Conservation (phyloP, 2,329 filamentous ascomycete species). For the Conoideocrella luteorostrata region DNA sequence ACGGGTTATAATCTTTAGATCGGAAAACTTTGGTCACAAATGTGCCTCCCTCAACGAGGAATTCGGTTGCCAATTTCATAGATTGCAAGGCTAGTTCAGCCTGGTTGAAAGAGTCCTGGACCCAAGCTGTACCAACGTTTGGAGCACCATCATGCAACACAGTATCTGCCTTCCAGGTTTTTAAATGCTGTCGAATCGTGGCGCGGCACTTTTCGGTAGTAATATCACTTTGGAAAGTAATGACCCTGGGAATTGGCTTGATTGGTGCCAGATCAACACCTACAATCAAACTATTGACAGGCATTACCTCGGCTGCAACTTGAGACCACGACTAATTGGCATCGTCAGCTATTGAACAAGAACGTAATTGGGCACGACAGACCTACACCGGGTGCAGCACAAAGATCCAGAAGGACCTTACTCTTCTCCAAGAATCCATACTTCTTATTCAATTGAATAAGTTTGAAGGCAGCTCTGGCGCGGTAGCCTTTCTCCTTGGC, state of each 20-base stretch:
- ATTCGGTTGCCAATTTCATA: slow-evolving; percentile 90
- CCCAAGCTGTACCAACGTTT: slow-evolving; percentile 96
- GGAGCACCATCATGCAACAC: slow-evolving; percentile 96
- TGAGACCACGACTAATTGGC: slow-evolving; percentile 92
- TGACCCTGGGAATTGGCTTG: slow-evolving; percentile 88
- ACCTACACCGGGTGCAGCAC: slow-evolving; percentile 83
- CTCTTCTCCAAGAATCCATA: slow-evolving; percentile 97
- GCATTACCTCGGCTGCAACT: slow-evolving; percentile 94
- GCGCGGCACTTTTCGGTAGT: slow-evolving; percentile 93
- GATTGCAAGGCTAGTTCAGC: slow-evolving; percentile 86
- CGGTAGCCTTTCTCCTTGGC: slow-evolving; percentile 98
- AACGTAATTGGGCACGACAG: no score
- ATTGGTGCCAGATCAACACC: slow-evolving; percentile 94
- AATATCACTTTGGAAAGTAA: slow-evolving; percentile 96
- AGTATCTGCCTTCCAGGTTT: slow-evolving; percentile 92
- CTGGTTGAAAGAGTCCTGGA: slow-evolving; percentile 96
- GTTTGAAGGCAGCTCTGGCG: slow-evolving; percentile 92
- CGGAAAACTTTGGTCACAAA: slow-evolving; percentile 98
- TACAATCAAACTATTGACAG: slow-evolving; percentile 79
- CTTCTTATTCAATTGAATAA: slow-evolving; percentile 98
- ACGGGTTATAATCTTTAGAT: slow-evolving; percentile 91
- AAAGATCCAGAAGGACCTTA: slow-evolving; percentile 94
- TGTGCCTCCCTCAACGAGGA: slow-evolving; percentile 78
- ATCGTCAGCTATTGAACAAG: no score
- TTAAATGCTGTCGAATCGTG: slow-evolving; percentile 81